These are phyloP conservation scores for Phytophthora europaea DNA, from an alignment of 352 stramenopile genomes.

Conservation along the genomic window DNA sequence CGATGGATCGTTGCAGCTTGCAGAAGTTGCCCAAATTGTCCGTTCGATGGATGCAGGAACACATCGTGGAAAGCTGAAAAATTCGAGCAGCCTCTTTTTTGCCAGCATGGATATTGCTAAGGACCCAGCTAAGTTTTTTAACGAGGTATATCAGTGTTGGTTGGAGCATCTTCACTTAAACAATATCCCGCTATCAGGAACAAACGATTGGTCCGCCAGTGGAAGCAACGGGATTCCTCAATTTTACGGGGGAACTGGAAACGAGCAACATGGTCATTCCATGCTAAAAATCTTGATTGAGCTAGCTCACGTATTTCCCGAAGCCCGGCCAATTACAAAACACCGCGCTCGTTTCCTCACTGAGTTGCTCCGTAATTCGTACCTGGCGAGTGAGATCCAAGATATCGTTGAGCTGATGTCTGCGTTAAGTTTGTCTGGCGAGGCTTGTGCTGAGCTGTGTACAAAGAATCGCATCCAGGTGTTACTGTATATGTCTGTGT, in stretches of 20 bases:
- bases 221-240: conserved; percentile 38
- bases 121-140: conserved; percentile 71
- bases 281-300: conserved; percentile 82
- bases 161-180: conserved; percentile 75
- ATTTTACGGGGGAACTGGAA: conserved; percentile 33
- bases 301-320: conserved; percentile 66
- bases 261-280: conserved; percentile 61
- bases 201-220: conserved; percentile 47
- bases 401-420: conserved; percentile 77
- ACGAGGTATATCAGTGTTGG: conserved; percentile 86
- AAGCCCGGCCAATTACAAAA: conserved; percentile 51
- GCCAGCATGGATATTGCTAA: conserved; percentile 78
- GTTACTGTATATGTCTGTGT: conserved; percentile 70
- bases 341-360: conserved; percentile 65
- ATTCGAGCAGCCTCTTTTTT: conserved; percentile 63
- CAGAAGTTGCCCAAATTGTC: conserved; percentile 58
- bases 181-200: conserved; percentile 45
- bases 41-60: conserved; percentile 51
- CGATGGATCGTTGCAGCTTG: conserved; percentile 73
- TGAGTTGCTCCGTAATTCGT: conserved; percentile 62
- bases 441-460: conserved; percentile 55
- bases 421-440: conserved; percentile 54
- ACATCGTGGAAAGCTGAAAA: conserved; percentile 55
- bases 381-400: conserved; percentile 60
- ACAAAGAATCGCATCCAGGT: conserved; percentile 66